A percentile compares a stretch with the other conserved stretches of the same genome.
Evolutionary conservation across 2,329 filamentous ascomycete species (phyloP).

Genomic region (Rhytidhysteron rufulum): DNA sequence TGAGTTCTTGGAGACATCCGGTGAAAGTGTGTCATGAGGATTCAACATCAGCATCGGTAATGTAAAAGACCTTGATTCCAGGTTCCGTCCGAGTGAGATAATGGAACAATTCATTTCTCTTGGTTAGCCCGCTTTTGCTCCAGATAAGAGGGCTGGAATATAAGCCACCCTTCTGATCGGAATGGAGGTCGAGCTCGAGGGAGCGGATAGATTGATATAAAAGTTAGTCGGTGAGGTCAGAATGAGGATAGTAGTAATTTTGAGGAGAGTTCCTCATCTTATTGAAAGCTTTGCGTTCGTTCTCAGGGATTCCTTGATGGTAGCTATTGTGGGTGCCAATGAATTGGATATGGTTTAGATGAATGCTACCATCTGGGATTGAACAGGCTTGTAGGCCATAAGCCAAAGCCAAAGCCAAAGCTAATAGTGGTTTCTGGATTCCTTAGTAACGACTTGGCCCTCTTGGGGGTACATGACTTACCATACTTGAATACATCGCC

Average conservation of each 20-base stretch:
- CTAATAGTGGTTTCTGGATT: no score
- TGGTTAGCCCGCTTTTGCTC: conserved; percentile 37
- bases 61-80: conserved; percentile 49
- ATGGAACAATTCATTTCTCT: conserved; percentile 36
- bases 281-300: conserved; percentile 41
- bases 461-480: no score
- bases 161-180: conserved; percentile 46
- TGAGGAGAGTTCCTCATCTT: conserved; percentile 33
- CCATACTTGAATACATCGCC: no score
- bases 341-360: conserved; percentile 53
- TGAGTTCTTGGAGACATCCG: conserved; percentile 42
- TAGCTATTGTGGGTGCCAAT: conserved; percentile 53
- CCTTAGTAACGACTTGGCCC: no score
- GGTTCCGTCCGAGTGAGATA: conserved; percentile 37
- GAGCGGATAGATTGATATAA: conserved; percentile 45
- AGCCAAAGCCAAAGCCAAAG: no score
- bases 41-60: conserved; percentile 49
- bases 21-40: conserved; percentile 46
- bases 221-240: conserved; percentile 43
- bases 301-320: conserved; percentile 43
- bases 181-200: conserved; percentile 49
- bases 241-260: conserved; percentile 49
- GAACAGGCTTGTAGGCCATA: no score
- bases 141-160: conserved; percentile 46
- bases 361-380: no score